A percentile compares a stretch with the other conserved stretches of the same genome.
phyloP scores from a whole-genome alignment of 495 filamentous ascomycete species.

The Saxispiralis lemnorum region DNA sequence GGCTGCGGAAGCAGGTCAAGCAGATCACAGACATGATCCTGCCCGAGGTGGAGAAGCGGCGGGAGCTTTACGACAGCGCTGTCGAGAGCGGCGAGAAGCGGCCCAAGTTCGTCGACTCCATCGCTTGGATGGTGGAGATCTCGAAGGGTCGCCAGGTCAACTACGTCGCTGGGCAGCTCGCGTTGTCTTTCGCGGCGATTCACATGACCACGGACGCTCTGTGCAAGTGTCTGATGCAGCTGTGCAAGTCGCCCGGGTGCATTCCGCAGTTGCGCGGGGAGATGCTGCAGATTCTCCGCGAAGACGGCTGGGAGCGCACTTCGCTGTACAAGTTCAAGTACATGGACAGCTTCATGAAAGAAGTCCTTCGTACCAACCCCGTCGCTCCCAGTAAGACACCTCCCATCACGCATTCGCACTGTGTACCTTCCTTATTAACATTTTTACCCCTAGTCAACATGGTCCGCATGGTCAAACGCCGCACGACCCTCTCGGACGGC shows the following conservation, averaged over 20 bases:
- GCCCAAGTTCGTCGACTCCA: slow-evolving; percentile 1
- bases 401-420: background rate
- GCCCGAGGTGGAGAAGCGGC: slow-evolving; percentile 19
- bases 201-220: slow-evolving; percentile 5
- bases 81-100: background rate
- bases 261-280: slow-evolving; percentile 36
- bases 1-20: slow-evolving; percentile 11
- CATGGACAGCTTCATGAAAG: slow-evolving; percentile 40
- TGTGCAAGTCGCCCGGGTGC: slow-evolving; percentile 32
- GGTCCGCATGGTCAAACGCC: slow-evolving; percentile 9
- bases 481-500: slow-evolving; percentile 18
- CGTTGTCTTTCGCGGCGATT: slow-evolving; percentile 5
- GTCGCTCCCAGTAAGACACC: slow-evolving; percentile 25
- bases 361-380: slow-evolving; percentile 30
- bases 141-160: background rate
- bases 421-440: background rate
- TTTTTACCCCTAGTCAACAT: slow-evolving; percentile 9
- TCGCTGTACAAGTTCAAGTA: slow-evolving; percentile 29
- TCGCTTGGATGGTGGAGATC: slow-evolving; percentile 7
- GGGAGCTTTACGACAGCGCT: background rate
- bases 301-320: slow-evolving; percentile 26
- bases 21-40: slow-evolving; percentile 17
- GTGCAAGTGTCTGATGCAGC: slow-evolving; percentile 23
- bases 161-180: slow-evolving; percentile 1
- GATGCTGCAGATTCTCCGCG: slow-evolving; percentile 25